These are phyloP conservation scores for Talaromyces marneffei DNA, from an alignment of 2,329 filamentous ascomycete genomes.

Conservation along the genomic window DNA sequence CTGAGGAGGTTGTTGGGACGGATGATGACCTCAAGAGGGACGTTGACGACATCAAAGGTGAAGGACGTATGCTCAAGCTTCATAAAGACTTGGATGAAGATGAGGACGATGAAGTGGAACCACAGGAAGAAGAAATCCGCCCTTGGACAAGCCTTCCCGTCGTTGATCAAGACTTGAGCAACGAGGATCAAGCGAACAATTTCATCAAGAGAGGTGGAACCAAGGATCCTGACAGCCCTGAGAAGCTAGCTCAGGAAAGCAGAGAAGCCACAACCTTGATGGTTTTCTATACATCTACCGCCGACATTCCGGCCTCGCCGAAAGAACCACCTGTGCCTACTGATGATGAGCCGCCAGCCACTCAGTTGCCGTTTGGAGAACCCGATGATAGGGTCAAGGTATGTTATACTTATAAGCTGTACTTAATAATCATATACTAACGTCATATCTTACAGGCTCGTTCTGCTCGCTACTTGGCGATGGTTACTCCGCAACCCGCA, in stretches of 20 bases:
- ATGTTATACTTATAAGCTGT: slow-evolving; percentile 13
- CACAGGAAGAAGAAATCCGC: slow-evolving; percentile 35
- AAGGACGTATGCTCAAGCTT: slow-evolving; percentile 46
- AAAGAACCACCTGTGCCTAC: slow-evolving; percentile 41
- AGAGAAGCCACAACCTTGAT: slow-evolving; percentile 45
- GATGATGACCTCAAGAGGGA: slow-evolving; percentile 55
- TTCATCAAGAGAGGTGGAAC: slow-evolving; percentile 41
- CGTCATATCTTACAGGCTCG: slow-evolving; percentile 26
- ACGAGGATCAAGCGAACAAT: slow-evolving; percentile 31
- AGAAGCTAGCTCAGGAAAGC: slow-evolving; percentile 41
- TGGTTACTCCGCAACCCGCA: slow-evolving; percentile 28
- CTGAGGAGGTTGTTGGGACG: slow-evolving; percentile 56
- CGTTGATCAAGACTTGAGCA: slow-evolving; percentile 36
- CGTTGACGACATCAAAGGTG: slow-evolving; percentile 54
- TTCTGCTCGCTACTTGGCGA: slow-evolving; percentile 38
- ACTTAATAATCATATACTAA: slow-evolving; percentile 10
- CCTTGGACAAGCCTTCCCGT: slow-evolving; percentile 29
- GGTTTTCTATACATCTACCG: slow-evolving; percentile 42
- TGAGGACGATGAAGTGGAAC: slow-evolving; percentile 52
- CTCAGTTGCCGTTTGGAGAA: slow-evolving; percentile 39
- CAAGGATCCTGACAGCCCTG: slow-evolving; percentile 34
- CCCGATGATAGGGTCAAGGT: slow-evolving; percentile 38
- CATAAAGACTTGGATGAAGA: slow-evolving; percentile 52
- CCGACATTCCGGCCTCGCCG: slow-evolving; percentile 43
- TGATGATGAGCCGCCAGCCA: slow-evolving; percentile 32